Conservation (phyloP, 2,329 filamentous ascomycete species). For the Aspergillus thermomutatus region DNA sequence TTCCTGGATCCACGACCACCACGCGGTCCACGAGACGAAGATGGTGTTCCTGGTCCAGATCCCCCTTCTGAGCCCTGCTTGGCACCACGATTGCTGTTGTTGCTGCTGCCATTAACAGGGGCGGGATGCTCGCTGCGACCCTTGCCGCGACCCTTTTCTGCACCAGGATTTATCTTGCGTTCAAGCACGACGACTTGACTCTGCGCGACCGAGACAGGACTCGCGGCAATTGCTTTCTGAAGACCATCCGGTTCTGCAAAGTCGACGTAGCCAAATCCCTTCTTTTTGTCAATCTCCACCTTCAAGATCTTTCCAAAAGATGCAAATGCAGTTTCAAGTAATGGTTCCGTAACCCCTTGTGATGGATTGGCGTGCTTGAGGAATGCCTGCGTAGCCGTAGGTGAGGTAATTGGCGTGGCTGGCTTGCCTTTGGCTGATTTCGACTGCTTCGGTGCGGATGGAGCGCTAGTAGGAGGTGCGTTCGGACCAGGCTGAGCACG, state of each 20-base stretch:
- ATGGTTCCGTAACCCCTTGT: constrained; percentile 81
- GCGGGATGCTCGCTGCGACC: constrained; percentile 22
- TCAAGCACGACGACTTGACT: constrained; percentile 85
- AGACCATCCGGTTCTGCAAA: constrained; percentile 72
- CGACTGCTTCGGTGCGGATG: constrained; percentile 19
- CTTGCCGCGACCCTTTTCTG: constrained; percentile 32
- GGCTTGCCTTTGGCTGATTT: constrained; percentile 30
- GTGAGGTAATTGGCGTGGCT: constrained; percentile 15
- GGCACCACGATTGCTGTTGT: constrained; percentile 5
- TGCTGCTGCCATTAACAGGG: constrained; percentile 2
- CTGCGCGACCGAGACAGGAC: constrained; percentile 77
- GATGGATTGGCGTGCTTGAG: constrained; percentile 82
- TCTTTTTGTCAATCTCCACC: constrained; percentile 91
- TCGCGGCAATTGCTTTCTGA: constrained; percentile 74
- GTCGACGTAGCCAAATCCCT: constrained; percentile 90
- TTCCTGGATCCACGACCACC: constrained; percentile 17
- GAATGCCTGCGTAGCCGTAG: constrained; percentile 54
- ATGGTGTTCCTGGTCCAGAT: constrained; percentile 2
- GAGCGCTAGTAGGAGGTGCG: constrained; percentile 13
- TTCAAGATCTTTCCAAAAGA: constrained; percentile 70
- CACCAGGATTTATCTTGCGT: constrained; percentile 36
- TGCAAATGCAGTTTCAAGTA: constrained; percentile 71
- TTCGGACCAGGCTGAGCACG: constrained; percentile 13
- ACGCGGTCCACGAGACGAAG: constrained; percentile 16
- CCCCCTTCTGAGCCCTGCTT: constrained; percentile 14